Base-by-base conservation (phyloP, 2,329 filamentous ascomycete species). In the Tolypocladium ovalisporum region DNA sequence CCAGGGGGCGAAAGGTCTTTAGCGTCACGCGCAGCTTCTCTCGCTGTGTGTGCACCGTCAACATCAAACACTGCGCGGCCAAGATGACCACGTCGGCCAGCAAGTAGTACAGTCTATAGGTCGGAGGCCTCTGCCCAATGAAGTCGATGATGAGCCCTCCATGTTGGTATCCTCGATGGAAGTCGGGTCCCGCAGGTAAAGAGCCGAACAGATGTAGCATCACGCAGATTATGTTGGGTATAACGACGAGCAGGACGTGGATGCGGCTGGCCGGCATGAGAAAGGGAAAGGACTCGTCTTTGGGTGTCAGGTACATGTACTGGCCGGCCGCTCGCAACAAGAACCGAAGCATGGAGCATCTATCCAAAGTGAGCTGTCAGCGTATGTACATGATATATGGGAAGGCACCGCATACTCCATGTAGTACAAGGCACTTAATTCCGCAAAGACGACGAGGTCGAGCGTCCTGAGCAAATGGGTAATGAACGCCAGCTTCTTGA, bases 81-180 rank as follows among this genome's bases (percentile, higher is more conserved):
- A 87, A 64, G 9, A 88, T 75, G 35, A 82, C 63, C 8, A 80
- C 29, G 66, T 88, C 85, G 49, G 83, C 69, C 2, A 80, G 64
- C 6, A 87, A 61, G 52, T 86, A 76, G 54, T 79, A 77, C 19
- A 81, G 64, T 61, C 77, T 77, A 29, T 81, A 84, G 1, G 78
- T 76, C 1, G 85, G 81, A 4, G 84, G 81, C 62, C 79, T 80
- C 67, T 88, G 85, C 17, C 85, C 85, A 62, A 88, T 76, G 62
- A 88, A 85, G 65, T 88, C 85, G 63, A 87, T 79, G 29, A 88
- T 75, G 54, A 87, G 74, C 37, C 85, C 85, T 29, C 85, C 85
- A 61, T 88, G 85, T 29, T 87, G 76, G 65, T 87, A 88, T 29
- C 84, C 85, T 55, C 83, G 75, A 59, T 82, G 78, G 40, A 80